Conservation (phyloP, 129 eudicot species). For the Centella asiatica region DNA sequence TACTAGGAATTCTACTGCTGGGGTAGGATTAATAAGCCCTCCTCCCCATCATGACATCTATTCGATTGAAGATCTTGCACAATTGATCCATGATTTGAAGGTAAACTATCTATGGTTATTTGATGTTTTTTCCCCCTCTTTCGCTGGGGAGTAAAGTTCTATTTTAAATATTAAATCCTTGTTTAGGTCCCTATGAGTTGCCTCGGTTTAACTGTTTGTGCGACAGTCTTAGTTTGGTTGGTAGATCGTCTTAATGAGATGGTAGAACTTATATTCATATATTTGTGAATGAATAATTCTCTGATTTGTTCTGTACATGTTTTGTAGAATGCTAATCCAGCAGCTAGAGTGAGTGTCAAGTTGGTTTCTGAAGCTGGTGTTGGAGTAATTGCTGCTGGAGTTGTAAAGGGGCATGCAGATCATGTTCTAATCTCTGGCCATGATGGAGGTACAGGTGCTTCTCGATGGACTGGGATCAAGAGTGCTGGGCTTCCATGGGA, state of each 20-base stretch:
- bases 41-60: slow-evolving; percentile 99
- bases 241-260: not conserved
- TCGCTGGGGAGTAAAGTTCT: too few relatives aligned
- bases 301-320: slow-evolving; percentile 13
- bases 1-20: slow-evolving; percentile 96
- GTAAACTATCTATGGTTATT: slow-evolving; percentile 18
- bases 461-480: slow-evolving; percentile 97
- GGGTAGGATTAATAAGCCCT: slow-evolving; percentile 98
- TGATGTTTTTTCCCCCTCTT: too few relatives aligned
- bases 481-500: slow-evolving; percentile 99
- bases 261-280: not conserved
- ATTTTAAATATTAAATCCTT: too few relatives aligned
- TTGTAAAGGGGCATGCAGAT: slow-evolving; percentile 98
- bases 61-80: slow-evolving; percentile 98
- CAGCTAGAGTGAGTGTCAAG: slow-evolving; percentile 90
- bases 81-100: slow-evolving; percentile 88
- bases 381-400: slow-evolving; percentile 95
- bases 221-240: not conserved
- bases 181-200: too few relatives aligned
- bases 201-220: too few relatives aligned
- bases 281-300: not conserved
- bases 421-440: slow-evolving; percentile 96
- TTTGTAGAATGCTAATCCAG: slow-evolving; percentile 77
- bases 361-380: slow-evolving; percentile 98
- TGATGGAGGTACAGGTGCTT: slow-evolving; percentile 98